phyloP scores from a whole-genome alignment of 345 rosid genomes.

The Dimocarpus longan region DNA sequence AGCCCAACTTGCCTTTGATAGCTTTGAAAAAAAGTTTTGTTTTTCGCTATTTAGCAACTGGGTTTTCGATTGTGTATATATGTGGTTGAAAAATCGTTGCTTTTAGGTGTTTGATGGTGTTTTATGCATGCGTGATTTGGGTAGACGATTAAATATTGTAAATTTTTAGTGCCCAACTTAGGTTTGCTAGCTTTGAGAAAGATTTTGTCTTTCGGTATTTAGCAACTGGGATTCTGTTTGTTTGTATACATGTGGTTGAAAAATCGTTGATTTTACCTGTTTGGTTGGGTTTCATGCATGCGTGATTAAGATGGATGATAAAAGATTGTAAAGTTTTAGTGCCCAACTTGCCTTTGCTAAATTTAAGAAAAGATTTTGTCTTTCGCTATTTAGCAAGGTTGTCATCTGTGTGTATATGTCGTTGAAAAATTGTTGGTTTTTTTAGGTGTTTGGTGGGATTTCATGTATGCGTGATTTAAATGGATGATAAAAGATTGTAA shows the following conservation, averaged over 20 bases:
- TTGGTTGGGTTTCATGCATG: background rate
- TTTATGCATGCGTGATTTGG: background rate
- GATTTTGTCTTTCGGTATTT: too few relatives aligned
- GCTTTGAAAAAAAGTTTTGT: background rate
- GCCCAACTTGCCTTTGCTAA: too few relatives aligned
- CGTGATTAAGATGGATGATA: background rate
- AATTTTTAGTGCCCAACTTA: too few relatives aligned
- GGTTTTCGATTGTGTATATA: background rate
- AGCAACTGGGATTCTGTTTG: background rate
- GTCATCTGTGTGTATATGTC: too few relatives aligned
- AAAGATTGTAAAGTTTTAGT: too few relatives aligned
- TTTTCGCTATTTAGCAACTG: background rate
- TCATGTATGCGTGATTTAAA: too few relatives aligned
- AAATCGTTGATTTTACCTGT: background rate
- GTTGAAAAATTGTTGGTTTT: too few relatives aligned
- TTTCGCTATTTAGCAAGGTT: too few relatives aligned
- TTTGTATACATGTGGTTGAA: background rate
- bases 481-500: too few relatives aligned
- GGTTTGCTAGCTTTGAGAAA: background rate
- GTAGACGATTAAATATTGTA: too few relatives aligned
- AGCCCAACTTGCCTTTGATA: background rate
- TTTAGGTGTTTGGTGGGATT: too few relatives aligned
- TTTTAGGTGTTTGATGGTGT: background rate
- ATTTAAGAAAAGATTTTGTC: too few relatives aligned
- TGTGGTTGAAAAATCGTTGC: background rate